Evolutionary conservation across 148 eudicot genomes (phyloP).

Genomic region (Rhododendron henanense): DNA sequence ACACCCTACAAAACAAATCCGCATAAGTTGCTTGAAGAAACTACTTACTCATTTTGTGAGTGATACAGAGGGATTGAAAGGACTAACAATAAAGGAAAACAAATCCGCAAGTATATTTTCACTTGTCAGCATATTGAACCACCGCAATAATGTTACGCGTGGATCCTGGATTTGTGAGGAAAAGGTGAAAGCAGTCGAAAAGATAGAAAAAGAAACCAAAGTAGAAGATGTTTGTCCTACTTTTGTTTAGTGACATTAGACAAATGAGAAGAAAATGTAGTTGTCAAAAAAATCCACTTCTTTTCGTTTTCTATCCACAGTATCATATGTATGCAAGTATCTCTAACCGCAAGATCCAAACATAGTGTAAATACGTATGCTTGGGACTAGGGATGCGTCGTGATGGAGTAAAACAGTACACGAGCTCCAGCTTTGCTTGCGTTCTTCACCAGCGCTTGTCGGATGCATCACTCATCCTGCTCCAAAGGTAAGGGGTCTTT

Average conservation of each 20-base stretch:
- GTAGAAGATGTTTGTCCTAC: background rate
- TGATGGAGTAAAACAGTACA: background rate
- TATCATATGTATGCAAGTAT: background rate
- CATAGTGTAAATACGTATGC: background rate
- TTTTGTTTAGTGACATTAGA: background rate
- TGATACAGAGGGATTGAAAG: background rate
- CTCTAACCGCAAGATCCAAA: background rate
- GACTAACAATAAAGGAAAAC: background rate
- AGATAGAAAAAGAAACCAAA: background rate
- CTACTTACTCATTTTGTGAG: background rate
- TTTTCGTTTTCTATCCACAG: background rate
- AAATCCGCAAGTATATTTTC: background rate
- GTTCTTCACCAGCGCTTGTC: background rate
- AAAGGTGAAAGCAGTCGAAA: background rate
- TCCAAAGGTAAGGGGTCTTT: background rate
- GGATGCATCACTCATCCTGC: background rate
- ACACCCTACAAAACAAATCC: slow-evolving; percentile 33
- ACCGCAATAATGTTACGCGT: background rate
- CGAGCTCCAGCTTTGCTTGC: background rate
- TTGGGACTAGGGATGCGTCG: no score
- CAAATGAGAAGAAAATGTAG: background rate
- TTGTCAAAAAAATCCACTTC: background rate
- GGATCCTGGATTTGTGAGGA: background rate
- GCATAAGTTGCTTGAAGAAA: background rate
- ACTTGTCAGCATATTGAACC: background rate